Evolutionary conservation across 1,284 basidiomycete genomes (phyloP), one percentile per base, ranked within the genome.

Genomic region (Singerocomus inundabilis): DNA sequence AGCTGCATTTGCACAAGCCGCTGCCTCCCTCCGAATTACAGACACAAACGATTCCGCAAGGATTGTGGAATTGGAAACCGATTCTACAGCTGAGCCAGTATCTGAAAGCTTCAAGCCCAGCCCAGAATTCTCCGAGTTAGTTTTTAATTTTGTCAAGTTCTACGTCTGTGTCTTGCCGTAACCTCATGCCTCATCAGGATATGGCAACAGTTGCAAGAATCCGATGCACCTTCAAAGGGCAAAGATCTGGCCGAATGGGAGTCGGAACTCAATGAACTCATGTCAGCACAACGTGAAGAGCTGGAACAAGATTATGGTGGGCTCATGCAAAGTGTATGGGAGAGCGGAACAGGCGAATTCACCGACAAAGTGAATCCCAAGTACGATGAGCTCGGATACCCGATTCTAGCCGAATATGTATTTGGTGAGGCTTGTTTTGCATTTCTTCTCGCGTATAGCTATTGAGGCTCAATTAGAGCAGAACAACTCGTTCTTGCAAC

Each of bases 171-270:
- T 48, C 8, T 43, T 44, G 29, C 44, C 32, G 26, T 30, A 34
- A 49, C 46, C 42, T 48, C 29, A 54, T 34, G 15, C n/a, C 42
- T 44, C 41, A 34, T 18, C 54, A 88, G 85, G 40, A 70, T 79
- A 25, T 85, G 79, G 83, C 73, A 81, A 43, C 70, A 79, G 28
- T 58, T 85, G 26, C 79, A 80, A 60, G 74, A 77, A 46, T 82
- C 83, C 1, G 77, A 79, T 33, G 52, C 77, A 24, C 78, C 80
- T 2, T 79, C 81, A 1, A 78, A 74, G 38, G 70, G 74, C 29
- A 83, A 84, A 62, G 84, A 92, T 56, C 68, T 92, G 41, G 82
- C 85, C 5, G 86, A 86, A 65, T 96, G 93, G 93, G 94, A 96
- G 66, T 82, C 85, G 8, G 86, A 95, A 67, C 92, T 94, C 61